Conservation (phyloP, 108 stramenopile genomes). For the Nitzschia palea region DNA sequence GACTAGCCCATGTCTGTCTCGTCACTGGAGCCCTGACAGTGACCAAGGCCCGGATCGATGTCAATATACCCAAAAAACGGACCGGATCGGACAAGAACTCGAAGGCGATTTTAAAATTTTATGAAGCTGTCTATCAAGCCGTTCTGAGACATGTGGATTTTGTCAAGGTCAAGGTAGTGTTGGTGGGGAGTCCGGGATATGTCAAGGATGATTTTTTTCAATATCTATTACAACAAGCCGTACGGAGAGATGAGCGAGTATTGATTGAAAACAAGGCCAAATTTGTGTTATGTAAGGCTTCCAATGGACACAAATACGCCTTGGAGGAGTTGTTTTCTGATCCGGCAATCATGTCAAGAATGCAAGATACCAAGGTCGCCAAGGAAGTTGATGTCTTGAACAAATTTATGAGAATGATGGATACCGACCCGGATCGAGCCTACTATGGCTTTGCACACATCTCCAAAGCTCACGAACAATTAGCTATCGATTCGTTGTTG, state of each 20-base stretch:
- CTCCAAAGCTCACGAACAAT: conserved; percentile 75
- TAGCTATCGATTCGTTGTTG: conserved; percentile 90
- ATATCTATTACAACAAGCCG: conserved; percentile 72
- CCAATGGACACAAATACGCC: conserved; percentile 94
- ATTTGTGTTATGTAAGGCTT: conserved; percentile 91
- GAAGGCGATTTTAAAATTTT: conserved; percentile 89
- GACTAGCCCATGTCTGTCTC: conserved; percentile 93
- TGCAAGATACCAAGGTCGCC: conserved; percentile 90
- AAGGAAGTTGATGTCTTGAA: conserved; percentile 89
- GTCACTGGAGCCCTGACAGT: conserved; percentile 91
- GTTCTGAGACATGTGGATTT: conserved; percentile 88
- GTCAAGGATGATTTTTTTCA: conserved; percentile 95
- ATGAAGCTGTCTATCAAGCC: conserved; percentile 92
- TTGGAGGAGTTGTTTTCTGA: conserved; percentile 93
- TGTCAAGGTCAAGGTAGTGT: conserved; percentile 79
- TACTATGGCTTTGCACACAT: conserved; percentile 93
- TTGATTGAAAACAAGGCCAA: conserved; percentile 91
- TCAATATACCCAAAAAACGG: conserved; percentile 92
- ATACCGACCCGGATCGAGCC: conserved; percentile 88
- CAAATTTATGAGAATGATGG: conserved; percentile 91
- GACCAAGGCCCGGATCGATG: conserved; percentile 88
- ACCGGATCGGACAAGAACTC: conserved; percentile 80
- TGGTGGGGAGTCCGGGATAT: conserved; percentile 92
- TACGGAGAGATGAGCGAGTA: conserved; percentile 75
- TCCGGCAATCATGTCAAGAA: conserved; percentile 71